phyloP scores from a whole-genome alignment of 345 rosid species.

The Zanthoxylum bungeanum region DNA sequence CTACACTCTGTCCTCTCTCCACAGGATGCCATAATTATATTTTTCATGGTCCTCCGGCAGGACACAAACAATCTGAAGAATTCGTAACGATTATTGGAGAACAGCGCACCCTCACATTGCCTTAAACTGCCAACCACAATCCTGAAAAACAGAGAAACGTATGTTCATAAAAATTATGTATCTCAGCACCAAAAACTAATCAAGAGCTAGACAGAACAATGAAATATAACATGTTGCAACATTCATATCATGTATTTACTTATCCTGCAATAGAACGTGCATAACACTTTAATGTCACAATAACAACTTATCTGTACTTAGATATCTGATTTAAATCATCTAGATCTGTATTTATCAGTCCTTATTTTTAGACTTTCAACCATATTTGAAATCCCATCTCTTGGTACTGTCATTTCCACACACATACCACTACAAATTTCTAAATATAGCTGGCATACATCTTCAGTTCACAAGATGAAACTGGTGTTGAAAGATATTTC shows the following conservation, averaged over 20 bases:
- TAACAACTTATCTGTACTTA: background rate
- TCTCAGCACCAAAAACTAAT: conserved; percentile 8
- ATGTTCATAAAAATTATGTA: conserved; percentile 8
- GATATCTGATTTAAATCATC: background rate
- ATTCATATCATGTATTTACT: background rate
- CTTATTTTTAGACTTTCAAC: background rate
- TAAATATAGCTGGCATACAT: background rate
- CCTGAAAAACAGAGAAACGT: conserved; percentile 35
- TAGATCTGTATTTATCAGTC: background rate
- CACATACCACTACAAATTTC: background rate
- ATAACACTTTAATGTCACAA: background rate
- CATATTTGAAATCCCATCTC: background rate
- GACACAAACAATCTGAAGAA: conserved; percentile 58
- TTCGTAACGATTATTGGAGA: conserved; percentile 27
- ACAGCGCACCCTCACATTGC: conserved; percentile 28
- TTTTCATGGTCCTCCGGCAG: conserved; percentile 73
- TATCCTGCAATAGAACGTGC: background rate
- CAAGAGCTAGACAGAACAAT: background rate
- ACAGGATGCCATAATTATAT: conserved; percentile 41
- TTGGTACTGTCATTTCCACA: background rate
- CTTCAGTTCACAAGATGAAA: background rate
- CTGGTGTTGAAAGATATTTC: background rate
- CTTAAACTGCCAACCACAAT: conserved; percentile 35
- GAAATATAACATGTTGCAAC: background rate
- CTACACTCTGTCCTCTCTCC: conserved; percentile 36